Percentiles rank a stretch among this genome's conserved stretches.
phyloP scores from a whole-genome alignment of 2,329 filamentous ascomycete species.

The Biscogniauxia mediterranea region DNA sequence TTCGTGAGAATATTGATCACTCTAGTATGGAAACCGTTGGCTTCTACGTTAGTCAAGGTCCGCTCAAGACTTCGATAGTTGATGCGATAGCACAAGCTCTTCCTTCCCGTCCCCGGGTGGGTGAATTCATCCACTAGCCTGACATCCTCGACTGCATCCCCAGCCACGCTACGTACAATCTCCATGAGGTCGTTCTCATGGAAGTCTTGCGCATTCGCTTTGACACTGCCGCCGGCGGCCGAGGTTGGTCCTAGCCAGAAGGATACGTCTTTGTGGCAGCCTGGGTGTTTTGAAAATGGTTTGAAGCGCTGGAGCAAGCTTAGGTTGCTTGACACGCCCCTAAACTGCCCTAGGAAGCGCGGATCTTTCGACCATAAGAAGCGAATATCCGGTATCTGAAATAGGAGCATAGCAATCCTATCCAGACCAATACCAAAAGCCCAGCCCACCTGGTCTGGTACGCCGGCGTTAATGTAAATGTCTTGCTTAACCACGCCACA shows the following conservation, averaged over 20 bases:
- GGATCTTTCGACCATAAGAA: constrained; percentile 90
- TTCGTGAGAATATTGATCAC: constrained; percentile 65
- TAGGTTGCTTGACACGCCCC: constrained; percentile 53
- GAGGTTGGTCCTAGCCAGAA: constrained; percentile 73
- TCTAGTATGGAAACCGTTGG: constrained; percentile 70
- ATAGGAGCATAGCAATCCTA: constrained; percentile 94
- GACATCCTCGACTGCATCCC: constrained; percentile 86
- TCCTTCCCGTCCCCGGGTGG: constrained; percentile 79
- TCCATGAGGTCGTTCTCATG: constrained; percentile 99
- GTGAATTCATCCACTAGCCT: constrained; percentile 80
- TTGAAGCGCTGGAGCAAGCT: constrained; percentile 61
- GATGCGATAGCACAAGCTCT: constrained; percentile 87
- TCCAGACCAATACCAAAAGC: constrained; percentile 94
- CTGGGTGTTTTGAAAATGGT: constrained; percentile 88
- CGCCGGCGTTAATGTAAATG: constrained; percentile 73
- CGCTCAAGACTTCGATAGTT: constrained; percentile 91
- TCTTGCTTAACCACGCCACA: constrained; percentile 85
- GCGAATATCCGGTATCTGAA: constrained; percentile 92
- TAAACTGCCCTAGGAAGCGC: constrained; percentile 86
- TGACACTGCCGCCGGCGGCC: constrained; percentile 45
- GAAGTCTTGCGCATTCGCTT: constrained; percentile 51
- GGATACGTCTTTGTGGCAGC: constrained; percentile 86
- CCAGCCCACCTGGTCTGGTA: constrained; percentile 79
- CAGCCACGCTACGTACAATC: constrained; percentile 77
- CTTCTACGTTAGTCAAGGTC: constrained; percentile 81